Evolutionary conservation across 2,329 filamentous ascomycete species (phyloP), one percentile per base, ranked within the genome.

Genomic region (Ophiostoma sp.): DNA sequence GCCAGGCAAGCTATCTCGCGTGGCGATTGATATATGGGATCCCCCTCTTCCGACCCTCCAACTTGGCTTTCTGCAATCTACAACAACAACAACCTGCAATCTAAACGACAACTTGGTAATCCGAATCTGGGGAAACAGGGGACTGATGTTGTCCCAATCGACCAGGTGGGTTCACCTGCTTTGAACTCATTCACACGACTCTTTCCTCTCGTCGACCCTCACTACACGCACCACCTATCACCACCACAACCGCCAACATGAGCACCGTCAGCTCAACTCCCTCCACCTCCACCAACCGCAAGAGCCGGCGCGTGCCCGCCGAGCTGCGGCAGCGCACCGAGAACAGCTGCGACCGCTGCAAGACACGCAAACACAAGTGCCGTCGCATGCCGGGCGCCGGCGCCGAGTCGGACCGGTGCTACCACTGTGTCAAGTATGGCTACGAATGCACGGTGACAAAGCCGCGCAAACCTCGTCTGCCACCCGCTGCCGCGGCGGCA

Each of bases 281-380:
- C 6, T 22, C 33, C 31, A 59, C 68, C 15, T 39, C 36, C 31
- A 70, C 55, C 4, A 48, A 22, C 57, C 57, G 70, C 17, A 71
- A 71, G 59, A 78, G 77, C 70, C 76, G 78, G 72, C 77, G 80
- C 75, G 82, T 84, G 19, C 82, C 83, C 7, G 78, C 81, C 59
- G 83, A 84, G 68, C 82, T 83, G 75, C 79, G 83, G 73, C 83
- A 84, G 77, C 79, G 83, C 48, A 84, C 83, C 73, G 83, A 84
- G 76, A 82, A 81, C n/a, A 82, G 79, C 72, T 84, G 83, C 77
- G 83, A 84, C 77, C 82, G 83, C 70, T 84, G 83, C 79, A 84
- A 84, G 78, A 81, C 79, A 69, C 78, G 83, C 71, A 84, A 84
- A 78, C 83, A 84, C 74, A 84, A 84, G 76, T 84, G 83, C 77